Evolutionary conservation across 176 grass and related monocot species (phyloP).

Genomic region (Carex littledalei): DNA sequence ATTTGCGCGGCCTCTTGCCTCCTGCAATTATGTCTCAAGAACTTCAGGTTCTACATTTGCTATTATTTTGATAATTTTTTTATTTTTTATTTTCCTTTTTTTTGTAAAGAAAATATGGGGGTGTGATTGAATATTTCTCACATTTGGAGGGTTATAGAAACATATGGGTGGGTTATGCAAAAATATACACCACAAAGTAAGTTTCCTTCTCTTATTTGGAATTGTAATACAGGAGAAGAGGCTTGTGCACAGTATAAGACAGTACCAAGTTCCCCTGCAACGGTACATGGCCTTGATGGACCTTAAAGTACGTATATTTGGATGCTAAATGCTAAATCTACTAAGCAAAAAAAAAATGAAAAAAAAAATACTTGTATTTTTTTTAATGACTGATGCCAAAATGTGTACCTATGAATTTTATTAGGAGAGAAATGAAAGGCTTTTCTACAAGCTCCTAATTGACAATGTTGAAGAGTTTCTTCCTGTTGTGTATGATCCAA

Average conservation of each 20-base stretch:
- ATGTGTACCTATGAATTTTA: not conserved
- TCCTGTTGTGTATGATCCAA: conserved; percentile 85
- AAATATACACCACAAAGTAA: not conserved
- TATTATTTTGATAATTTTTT: not conserved
- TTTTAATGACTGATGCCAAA: not conserved
- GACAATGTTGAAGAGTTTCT: conserved; percentile 91
- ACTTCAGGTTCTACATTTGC: conserved; percentile 34
- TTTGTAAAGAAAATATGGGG: not conserved
- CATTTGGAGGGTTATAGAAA: not conserved
- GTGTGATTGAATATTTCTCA: not conserved
- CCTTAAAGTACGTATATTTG: conserved; percentile 40
- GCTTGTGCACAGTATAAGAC: conserved; percentile 70
- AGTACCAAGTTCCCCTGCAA: conserved; percentile 61
- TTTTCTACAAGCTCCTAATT: conserved; percentile 85
- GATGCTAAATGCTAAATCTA: not conserved
- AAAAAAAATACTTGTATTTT: not conserved
- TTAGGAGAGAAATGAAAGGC: conserved; percentile 79
- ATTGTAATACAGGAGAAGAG: conserved; percentile 61
- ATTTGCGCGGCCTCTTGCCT: conserved; percentile 76
- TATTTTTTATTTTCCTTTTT: conserved; percentile 1
- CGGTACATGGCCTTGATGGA: conserved; percentile 79
- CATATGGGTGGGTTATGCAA: not conserved
- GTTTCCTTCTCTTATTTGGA: not conserved
- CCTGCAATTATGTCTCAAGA: conserved; percentile 58
- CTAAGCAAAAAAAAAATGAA: not conserved